phyloP scores from a whole-genome alignment of 1,284 basidiomycete species.

The Malassezia cuniculi region DNA sequence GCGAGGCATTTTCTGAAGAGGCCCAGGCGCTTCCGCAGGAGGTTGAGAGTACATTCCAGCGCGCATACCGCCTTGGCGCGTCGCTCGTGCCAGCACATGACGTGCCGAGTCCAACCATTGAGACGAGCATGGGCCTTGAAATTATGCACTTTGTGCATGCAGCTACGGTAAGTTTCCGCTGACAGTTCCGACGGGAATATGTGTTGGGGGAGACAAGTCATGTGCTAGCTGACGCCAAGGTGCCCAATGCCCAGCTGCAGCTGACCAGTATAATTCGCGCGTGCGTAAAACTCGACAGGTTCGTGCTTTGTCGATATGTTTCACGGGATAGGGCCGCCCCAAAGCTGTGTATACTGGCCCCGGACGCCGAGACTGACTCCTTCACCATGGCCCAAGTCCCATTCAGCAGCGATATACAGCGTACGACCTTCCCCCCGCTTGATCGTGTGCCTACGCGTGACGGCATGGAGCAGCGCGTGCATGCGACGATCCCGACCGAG shows the following conservation, averaged over 20 bases:
- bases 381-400: constrained; percentile 56
- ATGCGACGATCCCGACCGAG: constrained; percentile 69
- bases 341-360: constrained; percentile 47
- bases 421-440: constrained; percentile 72
- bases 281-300: constrained; percentile 56
- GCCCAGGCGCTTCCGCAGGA: constrained; percentile 50
- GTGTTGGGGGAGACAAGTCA: constrained; percentile 77
- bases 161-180: constrained; percentile 51
- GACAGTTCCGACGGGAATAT: constrained; percentile 50
- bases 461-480: constrained; percentile 60
- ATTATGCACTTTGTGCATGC: constrained; percentile 68
- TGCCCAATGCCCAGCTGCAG: constrained; percentile 62
- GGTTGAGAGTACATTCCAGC: constrained; percentile 57
- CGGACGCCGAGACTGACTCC: constrained; percentile 22
- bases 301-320: constrained; percentile 72
- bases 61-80: constrained; percentile 82
- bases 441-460: constrained; percentile 62
- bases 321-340: constrained; percentile 61
- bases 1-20: constrained; percentile 11
- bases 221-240: constrained; percentile 63
- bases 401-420: constrained; percentile 81
- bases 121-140: constrained; percentile 69
- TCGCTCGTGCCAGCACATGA: constrained; percentile 62
- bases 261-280: constrained; percentile 74
- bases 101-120: constrained; percentile 59